These are phyloP conservation scores for Lactifluus piperatus DNA, from an alignment of 768 basidiomycete genomes.

Conservation along the genomic window DNA sequence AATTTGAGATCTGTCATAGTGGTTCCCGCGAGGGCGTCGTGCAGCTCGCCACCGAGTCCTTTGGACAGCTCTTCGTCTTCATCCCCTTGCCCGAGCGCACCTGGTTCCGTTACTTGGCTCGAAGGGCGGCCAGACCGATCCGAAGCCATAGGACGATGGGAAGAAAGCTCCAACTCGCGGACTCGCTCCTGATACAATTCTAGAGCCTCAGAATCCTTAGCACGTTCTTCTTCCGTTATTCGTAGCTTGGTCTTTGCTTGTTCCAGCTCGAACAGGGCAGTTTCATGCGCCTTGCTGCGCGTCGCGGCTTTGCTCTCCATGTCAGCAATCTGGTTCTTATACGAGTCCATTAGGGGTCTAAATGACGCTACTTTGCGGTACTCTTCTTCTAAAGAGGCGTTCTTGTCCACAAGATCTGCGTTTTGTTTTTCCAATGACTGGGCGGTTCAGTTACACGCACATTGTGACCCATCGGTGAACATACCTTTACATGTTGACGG, in stretches of 20 bases:
- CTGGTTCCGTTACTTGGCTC: constrained; percentile 33
- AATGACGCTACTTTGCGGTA: constrained; percentile 78
- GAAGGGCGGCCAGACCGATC: constrained; percentile 31
- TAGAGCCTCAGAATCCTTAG: constrained; percentile 74
- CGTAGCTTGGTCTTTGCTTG: constrained; percentile 62
- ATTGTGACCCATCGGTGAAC: constrained; percentile 19
- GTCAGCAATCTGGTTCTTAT: constrained; percentile 77
- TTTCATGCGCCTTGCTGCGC: constrained; percentile 63
- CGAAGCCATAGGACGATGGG: constrained; percentile 38
- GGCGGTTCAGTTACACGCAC: not conserved
- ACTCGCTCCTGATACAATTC: constrained; percentile 88
- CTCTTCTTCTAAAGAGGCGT: constrained; percentile 87
- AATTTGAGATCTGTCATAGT: constrained; percentile 91
- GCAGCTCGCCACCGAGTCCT: constrained; percentile 78
- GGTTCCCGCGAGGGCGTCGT: constrained; percentile 72
- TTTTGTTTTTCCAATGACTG: constrained; percentile 91
- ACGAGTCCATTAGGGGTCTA: constrained; percentile 86
- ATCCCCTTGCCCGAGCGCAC: constrained; percentile 25
- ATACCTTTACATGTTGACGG: constrained; percentile 75
- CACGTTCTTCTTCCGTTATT: constrained; percentile 58
- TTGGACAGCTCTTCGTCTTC: constrained; percentile 41
- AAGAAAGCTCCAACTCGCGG: constrained; percentile 72
- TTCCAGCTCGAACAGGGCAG: constrained; percentile 67
- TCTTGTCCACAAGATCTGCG: constrained; percentile 82
- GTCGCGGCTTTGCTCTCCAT: constrained; percentile 64